Evolutionary conservation across 225 moss, liverwort and hornwort genomes (phyloP).

Genomic region (Pseudisothecium myosuroides): DNA sequence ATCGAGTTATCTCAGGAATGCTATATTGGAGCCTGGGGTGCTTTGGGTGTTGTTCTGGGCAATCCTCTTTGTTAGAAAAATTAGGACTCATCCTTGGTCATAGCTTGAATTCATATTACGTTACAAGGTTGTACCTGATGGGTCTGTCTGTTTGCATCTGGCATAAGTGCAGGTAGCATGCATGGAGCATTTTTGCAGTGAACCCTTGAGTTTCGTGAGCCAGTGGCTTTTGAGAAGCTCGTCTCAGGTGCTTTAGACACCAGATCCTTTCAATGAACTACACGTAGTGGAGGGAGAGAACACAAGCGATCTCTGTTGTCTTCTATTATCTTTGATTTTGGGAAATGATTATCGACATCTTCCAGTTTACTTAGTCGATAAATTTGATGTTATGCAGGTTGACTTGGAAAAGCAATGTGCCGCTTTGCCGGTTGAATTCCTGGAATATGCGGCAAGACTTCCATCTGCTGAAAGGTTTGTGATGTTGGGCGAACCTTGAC

Average conservation of each 20-base stretch:
- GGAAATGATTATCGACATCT: not conserved
- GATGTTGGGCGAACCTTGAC: not conserved
- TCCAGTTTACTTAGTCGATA: not conserved
- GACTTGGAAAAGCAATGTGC: slow-evolving; percentile 76
- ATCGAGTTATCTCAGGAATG: not conserved
- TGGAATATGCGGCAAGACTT: slow-evolving; percentile 43
- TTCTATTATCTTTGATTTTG: not conserved
- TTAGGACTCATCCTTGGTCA: not conserved
- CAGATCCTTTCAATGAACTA: not conserved
- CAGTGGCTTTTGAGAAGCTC: slow-evolving; percentile 50
- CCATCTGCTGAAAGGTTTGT: slow-evolving; percentile 57
- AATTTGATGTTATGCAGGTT: slow-evolving; percentile 24
- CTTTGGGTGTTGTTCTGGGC: not conserved
- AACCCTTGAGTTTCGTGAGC: slow-evolving; percentile 84
- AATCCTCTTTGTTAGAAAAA: not conserved
- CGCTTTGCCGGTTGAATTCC: slow-evolving; percentile 39
- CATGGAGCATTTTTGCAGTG: slow-evolving; percentile 88
- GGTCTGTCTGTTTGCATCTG: not conserved
- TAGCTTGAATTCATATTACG: not conserved
- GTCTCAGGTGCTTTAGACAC: slow-evolving; percentile 41
- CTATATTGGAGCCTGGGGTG: not conserved
- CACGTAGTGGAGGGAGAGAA: not conserved
- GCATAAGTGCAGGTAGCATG: slow-evolving; percentile 63
- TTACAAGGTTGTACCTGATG: not conserved
- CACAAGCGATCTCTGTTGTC: not conserved